Evolutionary conservation across 1,284 basidiomycete species (phyloP), one percentile per base, ranked within the genome.

Genomic region (Ceratobasidium theobromae): DNA sequence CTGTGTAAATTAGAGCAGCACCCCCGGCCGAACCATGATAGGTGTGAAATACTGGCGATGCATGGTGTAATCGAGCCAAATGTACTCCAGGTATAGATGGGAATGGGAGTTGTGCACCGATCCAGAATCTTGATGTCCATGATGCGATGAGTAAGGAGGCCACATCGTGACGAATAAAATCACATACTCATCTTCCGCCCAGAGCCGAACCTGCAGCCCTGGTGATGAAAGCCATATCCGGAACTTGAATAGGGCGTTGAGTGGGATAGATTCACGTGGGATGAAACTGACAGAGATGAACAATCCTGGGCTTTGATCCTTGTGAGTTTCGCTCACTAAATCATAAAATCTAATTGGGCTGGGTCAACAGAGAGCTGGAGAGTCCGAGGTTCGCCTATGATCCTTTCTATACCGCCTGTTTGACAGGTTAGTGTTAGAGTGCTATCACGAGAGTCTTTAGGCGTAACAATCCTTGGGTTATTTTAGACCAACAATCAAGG

Each of bases 151-250:
- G 5, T 21, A 62, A 33, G 9, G 9, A 27, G 38, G 28, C 21
- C 8, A 21, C 41, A 40, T 25, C n/a, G 5, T 18, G 8, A 16
- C 9, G 30, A 46, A 25, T 46, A 23, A 27, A 9, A 25, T 9
- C 8, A 28, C 57, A 23, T 33, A 62, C 57, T 62, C 57, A 32
- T 62, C 57, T 38, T 62, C 57, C 21, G 57, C 57, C 57, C 57
- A 62, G 12, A 62, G 57, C 18, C 57, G 57, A 14, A 62, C 46
- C 35, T 62, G 57, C 6, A 58, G 38, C 27, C 35, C 46, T 6
- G 57, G 46, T 1, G 57, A 21, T 40, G 57, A 49, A 25, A 62
- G 21, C 57, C 57, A 62, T 4, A 62, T 30, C 9, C 57, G 57
- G 45, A 62, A 46, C 18, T 62, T 62, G 23, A 49, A 33, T 18